phyloP scores from a whole-genome alignment of 1,139 yeast genomes.

The Geotrichum bryndzae region DNA sequence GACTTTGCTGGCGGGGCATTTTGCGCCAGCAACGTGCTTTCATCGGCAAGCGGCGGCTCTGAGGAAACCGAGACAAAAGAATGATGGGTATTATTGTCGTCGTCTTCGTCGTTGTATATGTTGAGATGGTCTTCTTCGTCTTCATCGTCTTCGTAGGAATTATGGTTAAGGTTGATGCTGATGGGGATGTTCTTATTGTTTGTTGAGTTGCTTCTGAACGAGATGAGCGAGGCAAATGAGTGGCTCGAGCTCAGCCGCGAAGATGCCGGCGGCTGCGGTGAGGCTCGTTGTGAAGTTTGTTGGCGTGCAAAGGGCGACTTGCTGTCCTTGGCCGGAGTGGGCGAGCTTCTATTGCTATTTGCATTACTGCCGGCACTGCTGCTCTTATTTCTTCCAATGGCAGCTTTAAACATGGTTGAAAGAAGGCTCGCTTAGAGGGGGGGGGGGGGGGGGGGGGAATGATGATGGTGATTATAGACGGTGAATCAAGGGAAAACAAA shows the following conservation, averaged over 20 bases:
- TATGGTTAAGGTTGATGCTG: not conserved
- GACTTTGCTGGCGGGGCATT: not conserved
- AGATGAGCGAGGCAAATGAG: constrained; percentile 3
- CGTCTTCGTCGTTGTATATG: not conserved
- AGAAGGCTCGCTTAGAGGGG: not conserved
- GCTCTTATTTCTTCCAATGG: constrained; percentile 8
- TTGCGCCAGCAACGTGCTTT: not conserved
- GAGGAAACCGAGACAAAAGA: not conserved
- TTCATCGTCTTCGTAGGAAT: not conserved
- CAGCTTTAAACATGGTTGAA: constrained; percentile 6
- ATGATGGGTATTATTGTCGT: not conserved
- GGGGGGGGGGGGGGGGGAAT: not conserved
- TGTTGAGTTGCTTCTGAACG: not conserved
- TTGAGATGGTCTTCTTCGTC: not conserved
- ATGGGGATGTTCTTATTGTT: not conserved
- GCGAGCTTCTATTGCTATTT: not conserved
- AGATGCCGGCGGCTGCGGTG: not conserved
- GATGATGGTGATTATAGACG: not conserved
- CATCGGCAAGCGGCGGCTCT: not conserved
- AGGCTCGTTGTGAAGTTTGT: constrained; percentile 3
- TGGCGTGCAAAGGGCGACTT: constrained; percentile 3
- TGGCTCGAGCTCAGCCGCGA: not conserved
- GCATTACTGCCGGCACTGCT: not conserved
- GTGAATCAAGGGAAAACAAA: not conserved
- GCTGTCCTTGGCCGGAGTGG: constrained; percentile 4